Base-by-base conservation (phyloP, 306 rosid species). In the Vigna mungo region DNA sequence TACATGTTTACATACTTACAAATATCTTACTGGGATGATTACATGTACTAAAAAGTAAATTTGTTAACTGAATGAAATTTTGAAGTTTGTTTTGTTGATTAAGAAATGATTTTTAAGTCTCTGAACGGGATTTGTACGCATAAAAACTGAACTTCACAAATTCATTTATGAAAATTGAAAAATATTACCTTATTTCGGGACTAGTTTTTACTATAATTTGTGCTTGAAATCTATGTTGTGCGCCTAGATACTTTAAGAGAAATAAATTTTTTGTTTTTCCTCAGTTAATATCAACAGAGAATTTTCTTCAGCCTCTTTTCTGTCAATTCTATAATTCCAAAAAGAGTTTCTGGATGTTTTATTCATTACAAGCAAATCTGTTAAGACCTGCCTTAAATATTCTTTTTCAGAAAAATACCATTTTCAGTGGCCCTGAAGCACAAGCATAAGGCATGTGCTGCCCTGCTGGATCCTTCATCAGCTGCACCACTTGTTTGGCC, bases 401-500 rank as follows among this genome's bases (percentile, higher is more conserved):
- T 70, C 49, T 21, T 37, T 48, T 84, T 81, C 91, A 93, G 98
- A 90, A 90, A 93, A 87, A 86, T 89, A 76, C 98, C 98, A 3
- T 87, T 86, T 64, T 15, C 84, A 0, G 88, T 93, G 75, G 97
- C 98, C 72, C 75, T 89, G 59, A 91, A 89, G 88, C 84, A 83
- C 84, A 91, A 88, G 79, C 88, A 88, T 58, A 77, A 62, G 63
- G 82, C 86, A 17, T 93, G 98, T 46, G 98, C 98, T 48, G 89
- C 89, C 46, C 77, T 93, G 37, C 87, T 93, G 52, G 82, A 93
- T 71, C 97, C 97, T 39, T 88, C 97, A 58, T 76, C 98, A 21
- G 96, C 96, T 16, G 97, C 92, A 74, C 98, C 92, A 1, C 93
- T 93, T 53, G 96, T 93, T 71, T 93, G 98, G 98, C 98, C 98